Conservation (phyloP, 2,329 filamentous ascomycete species). For the Trichoderma pleuroti region DNA sequence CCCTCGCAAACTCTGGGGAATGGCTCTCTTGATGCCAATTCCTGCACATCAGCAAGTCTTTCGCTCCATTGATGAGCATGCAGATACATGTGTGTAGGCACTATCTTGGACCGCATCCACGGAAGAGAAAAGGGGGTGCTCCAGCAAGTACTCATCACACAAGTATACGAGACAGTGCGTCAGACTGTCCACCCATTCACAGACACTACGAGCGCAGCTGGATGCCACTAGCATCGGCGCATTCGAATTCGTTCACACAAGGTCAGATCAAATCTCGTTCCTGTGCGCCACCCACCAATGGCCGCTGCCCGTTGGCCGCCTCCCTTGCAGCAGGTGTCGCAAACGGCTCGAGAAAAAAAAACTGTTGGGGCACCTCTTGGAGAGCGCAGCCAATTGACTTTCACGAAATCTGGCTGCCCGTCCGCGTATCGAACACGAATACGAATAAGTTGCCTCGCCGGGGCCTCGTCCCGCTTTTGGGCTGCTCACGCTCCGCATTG, state of each 20-base stretch:
- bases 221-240: conserved; percentile 1
- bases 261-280: conserved; percentile 14
- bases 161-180: conserved; percentile 4
- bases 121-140: background rate
- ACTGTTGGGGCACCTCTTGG: background rate
- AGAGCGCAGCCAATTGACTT: conserved; percentile 4
- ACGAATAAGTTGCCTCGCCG: conserved; percentile 21
- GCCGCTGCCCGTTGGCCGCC: background rate
- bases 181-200: background rate
- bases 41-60: background rate
- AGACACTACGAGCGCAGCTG: background rate
- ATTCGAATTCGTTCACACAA: conserved; percentile 9
- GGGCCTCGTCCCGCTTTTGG: background rate
- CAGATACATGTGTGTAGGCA: background rate
- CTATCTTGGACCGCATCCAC: background rate
- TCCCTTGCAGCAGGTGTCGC: conserved; percentile 17
- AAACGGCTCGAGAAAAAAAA: background rate
- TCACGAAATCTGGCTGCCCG: background rate
- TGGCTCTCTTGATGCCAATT: background rate
- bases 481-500: background rate
- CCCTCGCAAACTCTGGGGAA: background rate
- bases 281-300: conserved; percentile 1
- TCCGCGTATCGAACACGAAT: conserved; percentile 25
- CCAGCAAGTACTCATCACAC: background rate
- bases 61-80: background rate